These are phyloP conservation scores for Triticum urartu DNA, from an alignment of 176 grass and related monocot genomes.

Conservation along the genomic window DNA sequence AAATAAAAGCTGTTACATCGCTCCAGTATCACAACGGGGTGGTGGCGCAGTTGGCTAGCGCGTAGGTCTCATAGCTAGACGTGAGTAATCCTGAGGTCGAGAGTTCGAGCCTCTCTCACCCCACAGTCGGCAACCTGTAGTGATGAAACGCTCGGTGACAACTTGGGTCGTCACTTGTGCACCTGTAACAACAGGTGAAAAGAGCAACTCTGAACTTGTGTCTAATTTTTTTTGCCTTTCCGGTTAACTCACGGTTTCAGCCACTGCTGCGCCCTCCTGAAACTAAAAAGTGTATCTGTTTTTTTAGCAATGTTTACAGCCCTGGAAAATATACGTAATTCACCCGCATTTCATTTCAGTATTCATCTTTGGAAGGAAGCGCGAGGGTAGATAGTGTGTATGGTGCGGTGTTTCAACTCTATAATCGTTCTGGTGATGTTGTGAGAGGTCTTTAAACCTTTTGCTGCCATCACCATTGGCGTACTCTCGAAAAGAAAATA, in stretches of 20 bases:
- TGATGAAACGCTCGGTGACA: no score
- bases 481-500: neutral
- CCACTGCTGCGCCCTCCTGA: no score
- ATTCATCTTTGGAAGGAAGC: neutral
- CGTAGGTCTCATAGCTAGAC: slow-evolving; percentile 56
- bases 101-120: slow-evolving; percentile 99
- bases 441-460: no score
- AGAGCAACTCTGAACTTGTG: neutral
- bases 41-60: slow-evolving; percentile 86
- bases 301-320: no score
- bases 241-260: no score
- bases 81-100: slow-evolving; percentile 90
- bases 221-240: neutral
- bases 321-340: no score
- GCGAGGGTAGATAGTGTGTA: neutral
- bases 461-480: neutral
- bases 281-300: no score
- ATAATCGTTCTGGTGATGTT: neutral
- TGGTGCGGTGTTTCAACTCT: neutral
- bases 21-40: neutral
- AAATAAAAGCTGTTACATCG: neutral
- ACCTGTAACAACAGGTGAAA: neutral
- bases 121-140: slow-evolving; percentile 26
- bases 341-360: no score
- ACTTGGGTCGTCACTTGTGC: no score